Base-by-base conservation (phyloP, 441 rosid species). In the Populus trichocarpa region DNA sequence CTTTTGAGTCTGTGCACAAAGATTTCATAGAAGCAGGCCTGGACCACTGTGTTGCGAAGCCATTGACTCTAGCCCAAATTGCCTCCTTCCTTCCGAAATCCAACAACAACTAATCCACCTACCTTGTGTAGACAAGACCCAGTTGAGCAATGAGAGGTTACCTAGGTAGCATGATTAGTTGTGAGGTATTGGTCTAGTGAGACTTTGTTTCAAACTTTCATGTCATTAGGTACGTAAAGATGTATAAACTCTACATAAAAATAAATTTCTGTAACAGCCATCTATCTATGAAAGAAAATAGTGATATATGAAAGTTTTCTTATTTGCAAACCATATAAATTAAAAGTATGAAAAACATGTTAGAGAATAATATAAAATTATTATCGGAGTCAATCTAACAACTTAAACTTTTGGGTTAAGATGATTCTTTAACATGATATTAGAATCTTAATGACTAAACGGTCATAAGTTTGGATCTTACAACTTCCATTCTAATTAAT, bases 1-100 rank as follows among this genome's bases (percentile, higher is more conserved):
- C 22, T 28, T 3, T 25, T 4, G 81, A 77, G 23, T 28, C 65
- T 8, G 84, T 84, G 71, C 40, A 9, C 28, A 66, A 28, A 22
- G 79, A 50, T 68, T 91, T 87, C 79, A 80, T 80, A 83, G 90
- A 79, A 12, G 86, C 93, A 7, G 93, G 94, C 1, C 78, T 89
- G 20, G 75, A 91, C 65, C 82, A 79, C 10, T 91, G 89, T 78
- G 75, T 81, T 26, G 83, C 30, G 1, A 91, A 92, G 74, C 94
- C 94, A 9, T 81, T 92, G 64, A 81, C 82, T 67, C 1, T 75
- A 16, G 81, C 77, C 14, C 85, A 78, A 32, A 57, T 89, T 57
- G 38, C 32, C 30, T 53, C 81, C 28, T 69, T 81, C 75, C 74
- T 89, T 14, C 46, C 75, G 16, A 7, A 13, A 0, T 26, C 68